Evolutionary conservation across 2,329 filamentous ascomycete species (phyloP).

Genomic region (Cladosporium sp.): DNA sequence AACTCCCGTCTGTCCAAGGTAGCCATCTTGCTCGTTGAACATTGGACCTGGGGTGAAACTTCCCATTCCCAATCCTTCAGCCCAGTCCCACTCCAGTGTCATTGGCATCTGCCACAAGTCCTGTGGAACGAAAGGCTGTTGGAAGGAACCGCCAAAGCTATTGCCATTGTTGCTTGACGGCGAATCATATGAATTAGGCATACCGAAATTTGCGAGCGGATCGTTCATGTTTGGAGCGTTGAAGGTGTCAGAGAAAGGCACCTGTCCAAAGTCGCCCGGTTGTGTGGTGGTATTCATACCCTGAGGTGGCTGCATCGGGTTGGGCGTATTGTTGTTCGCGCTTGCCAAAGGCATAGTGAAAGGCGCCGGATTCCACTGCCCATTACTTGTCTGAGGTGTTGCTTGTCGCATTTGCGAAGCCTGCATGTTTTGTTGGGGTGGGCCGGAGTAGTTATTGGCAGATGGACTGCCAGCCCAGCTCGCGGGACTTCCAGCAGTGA

Average conservation of each 20-base stretch:
- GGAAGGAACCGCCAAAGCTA: constrained; percentile 48
- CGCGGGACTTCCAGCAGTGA: constrained; percentile 23
- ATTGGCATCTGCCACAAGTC: constrained; percentile 95
- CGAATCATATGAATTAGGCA: constrained; percentile 10
- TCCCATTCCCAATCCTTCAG: constrained; percentile 36
- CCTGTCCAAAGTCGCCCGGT: not conserved
- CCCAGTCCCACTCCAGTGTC: constrained; percentile 89
- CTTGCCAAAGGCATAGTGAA: constrained; percentile 5
- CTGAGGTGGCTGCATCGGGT: not conserved
- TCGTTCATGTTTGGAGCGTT: constrained; percentile 13
- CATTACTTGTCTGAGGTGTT: constrained; percentile 5
- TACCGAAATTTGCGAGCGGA: constrained; percentile 15
- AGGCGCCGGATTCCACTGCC: constrained; percentile 13
- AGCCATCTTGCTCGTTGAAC: constrained; percentile 14
- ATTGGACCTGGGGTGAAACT: constrained; percentile 28
- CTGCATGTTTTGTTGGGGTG: constrained; percentile 10
- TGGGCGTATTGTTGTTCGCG: not conserved
- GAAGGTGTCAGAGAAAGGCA: not conserved
- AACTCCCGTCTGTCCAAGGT: not conserved
- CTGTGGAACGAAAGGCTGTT: constrained; percentile 84
- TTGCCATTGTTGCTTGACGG: not conserved
- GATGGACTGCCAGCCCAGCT: constrained; percentile 24
- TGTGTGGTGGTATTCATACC: not conserved
- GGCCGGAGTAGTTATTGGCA: not conserved
- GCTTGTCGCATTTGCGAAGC: not conserved